These are phyloP conservation scores for Brassica cretica DNA, from an alignment of 345 rosid genomes.

Conservation along the genomic window DNA sequence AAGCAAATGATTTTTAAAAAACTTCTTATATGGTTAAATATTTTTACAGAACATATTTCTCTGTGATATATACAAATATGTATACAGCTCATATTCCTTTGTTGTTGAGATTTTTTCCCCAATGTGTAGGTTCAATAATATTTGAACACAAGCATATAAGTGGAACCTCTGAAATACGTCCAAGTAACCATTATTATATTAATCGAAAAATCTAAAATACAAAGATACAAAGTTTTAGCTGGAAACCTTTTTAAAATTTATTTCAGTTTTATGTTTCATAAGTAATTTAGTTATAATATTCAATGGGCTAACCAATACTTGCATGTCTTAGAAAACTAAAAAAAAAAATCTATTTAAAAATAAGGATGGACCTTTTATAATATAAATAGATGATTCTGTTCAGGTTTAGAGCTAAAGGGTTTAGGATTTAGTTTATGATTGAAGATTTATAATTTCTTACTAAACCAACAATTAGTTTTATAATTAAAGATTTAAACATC, in stretches of 20 bases:
- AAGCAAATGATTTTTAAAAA: neutral
- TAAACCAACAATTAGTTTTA: neutral
- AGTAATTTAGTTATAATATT: neutral
- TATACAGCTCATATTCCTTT: neutral
- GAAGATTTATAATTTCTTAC: neutral
- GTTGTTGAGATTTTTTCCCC: neutral
- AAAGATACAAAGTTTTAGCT: neutral
- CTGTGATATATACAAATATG: neutral
- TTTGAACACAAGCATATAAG: neutral
- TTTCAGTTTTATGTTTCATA: neutral
- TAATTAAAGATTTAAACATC: neutral
- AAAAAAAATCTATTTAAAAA: neutral
- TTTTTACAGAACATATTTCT: neutral
- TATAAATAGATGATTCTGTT: neutral
- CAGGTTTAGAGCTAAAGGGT: neutral
- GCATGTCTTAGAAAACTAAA: neutral
- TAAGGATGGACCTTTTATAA: neutral
- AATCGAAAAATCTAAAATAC: neutral
- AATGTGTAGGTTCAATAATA: neutral
- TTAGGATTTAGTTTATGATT: neutral
- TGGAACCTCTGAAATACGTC: neutral
- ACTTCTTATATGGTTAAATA: neutral
- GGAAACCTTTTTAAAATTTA: neutral
- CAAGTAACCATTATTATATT: neutral
- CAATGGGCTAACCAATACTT: neutral